Evolutionary conservation across 2,329 filamentous ascomycete genomes (phyloP), one percentile per base, ranked within the genome.

Genomic region (Alternaria metachromatica): DNA sequence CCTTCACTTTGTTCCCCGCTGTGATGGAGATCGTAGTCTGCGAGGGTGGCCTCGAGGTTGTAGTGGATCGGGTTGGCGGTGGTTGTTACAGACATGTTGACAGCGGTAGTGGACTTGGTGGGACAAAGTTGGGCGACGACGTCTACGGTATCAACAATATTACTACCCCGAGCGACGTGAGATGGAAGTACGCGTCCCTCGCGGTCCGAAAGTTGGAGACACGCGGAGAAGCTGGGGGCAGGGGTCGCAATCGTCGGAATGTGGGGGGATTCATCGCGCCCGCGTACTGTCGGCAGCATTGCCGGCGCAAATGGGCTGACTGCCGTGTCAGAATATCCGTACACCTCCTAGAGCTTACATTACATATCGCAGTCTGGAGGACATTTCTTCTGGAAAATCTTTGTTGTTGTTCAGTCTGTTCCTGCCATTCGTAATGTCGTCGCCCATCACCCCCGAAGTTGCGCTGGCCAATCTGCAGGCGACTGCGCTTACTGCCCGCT

Each of bases 1-100:
- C 77, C 72, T 9, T 63, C 64, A 6, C 80, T 80, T 61, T 84
- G 60, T 5, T 78, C 72, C 8, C 63, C 64, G 6, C 81, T 80
- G 64, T 84, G 81, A 62, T 82, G 81, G 46, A 85, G 76, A 30
- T 84, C 80, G 72, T 85, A 85, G 72, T 85, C 83, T 58, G 76
- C 76, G 21, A 86, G 80, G 21, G 78, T 64, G 18, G 78, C 71
- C 13, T 73, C 72, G 15, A 81, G 70, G n/a, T 75, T 73, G 60
- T 80, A 79, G 62, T 75, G 76, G 43, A 73, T 69, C 15, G 80
- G 74, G 70, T 81, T 82, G 60, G 76, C 73, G 28, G 81, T 82
- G 28, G 81, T 82, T n/a, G 81, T 83, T 50, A 80, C 79, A 4
- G 82, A 83, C 82, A 83, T 83, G 5, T n/a, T 73, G 67, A 45